Conservation (phyloP, 345 rosid genomes). For the Gossypium rotundifolium region DNA sequence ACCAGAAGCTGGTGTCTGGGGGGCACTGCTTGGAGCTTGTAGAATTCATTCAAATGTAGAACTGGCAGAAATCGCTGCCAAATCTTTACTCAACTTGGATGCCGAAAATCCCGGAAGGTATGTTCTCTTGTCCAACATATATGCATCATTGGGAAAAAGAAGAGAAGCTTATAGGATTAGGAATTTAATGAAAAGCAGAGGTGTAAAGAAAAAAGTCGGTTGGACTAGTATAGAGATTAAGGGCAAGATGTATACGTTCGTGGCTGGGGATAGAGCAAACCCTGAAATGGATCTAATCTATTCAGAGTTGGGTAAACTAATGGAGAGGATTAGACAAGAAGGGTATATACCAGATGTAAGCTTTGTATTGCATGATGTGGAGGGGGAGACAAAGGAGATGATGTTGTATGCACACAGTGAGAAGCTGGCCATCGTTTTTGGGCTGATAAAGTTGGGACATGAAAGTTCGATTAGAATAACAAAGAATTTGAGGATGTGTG, state of each 20-base stretch:
- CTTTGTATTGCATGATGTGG: constrained; percentile 73
- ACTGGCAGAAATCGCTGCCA: constrained; percentile 47
- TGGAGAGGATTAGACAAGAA: constrained; percentile 12
- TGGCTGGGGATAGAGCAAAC: constrained; percentile 33
- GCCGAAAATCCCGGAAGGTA: constrained; percentile 42
- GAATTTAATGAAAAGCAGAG: constrained; percentile 50
- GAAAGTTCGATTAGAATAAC: constrained; percentile 62
- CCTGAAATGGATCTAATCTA: constrained; percentile 15
- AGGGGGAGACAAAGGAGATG: constrained; percentile 67
- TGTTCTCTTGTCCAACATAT: constrained; percentile 61
- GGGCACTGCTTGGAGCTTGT: constrained; percentile 47
- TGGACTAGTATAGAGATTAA: constrained; percentile 63
- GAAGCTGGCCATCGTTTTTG: constrained; percentile 73
- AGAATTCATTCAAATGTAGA: constrained; percentile 42
- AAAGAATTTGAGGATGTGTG: constrained; percentile 73
- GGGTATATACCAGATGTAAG: constrained; percentile 19
- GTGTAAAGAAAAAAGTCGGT: constrained; percentile 65
- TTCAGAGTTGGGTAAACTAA: constrained; percentile 18
- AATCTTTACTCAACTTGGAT: constrained; percentile 26
- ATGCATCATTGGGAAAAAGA: constrained; percentile 62
- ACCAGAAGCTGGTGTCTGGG: constrained; percentile 43
- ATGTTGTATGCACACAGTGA: constrained; percentile 49
- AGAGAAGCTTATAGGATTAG: constrained; percentile 66
- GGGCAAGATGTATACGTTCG: constrained; percentile 40
- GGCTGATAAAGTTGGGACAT: constrained; percentile 58